A percentile compares a stretch with the other conserved stretches of the same genome.
phyloP scores from a whole-genome alignment of 352 stramenopile species.

The Pelagophyceae sp. region DNA sequence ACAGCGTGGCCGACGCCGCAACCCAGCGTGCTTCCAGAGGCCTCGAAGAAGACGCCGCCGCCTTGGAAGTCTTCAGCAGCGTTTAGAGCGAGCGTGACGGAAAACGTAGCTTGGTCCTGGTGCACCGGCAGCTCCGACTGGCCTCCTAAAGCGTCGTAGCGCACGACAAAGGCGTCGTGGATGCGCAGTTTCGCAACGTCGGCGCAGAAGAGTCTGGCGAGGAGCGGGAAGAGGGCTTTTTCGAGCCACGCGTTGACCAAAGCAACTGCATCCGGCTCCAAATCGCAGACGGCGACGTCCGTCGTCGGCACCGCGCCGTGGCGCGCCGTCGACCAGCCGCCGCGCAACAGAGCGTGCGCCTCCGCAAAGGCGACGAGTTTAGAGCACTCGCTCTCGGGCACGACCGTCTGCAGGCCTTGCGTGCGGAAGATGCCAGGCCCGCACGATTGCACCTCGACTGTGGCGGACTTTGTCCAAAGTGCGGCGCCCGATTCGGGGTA shows the following conservation, averaged over 20 bases:
- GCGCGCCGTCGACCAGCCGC: neutral
- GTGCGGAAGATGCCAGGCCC: neutral
- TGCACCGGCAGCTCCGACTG: slow-evolving; percentile 44
- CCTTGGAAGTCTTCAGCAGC: slow-evolving; percentile 26
- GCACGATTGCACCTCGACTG: neutral
- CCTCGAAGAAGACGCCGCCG: slow-evolving; percentile 36
- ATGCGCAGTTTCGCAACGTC: slow-evolving; percentile 19
- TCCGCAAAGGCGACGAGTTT: neutral
- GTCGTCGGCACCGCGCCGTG: slow-evolving; percentile 41
- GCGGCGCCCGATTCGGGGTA: neutral
- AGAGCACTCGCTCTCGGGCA: neutral
- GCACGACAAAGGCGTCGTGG: slow-evolving; percentile 58
- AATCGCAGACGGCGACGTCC: slow-evolving; percentile 35
- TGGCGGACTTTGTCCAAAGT: neutral
- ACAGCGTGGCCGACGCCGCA: slow-evolving; percentile 28
- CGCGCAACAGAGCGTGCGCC: neutral
- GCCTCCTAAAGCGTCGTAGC: slow-evolving; percentile 39
- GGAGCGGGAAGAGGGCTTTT: slow-evolving; percentile 30
- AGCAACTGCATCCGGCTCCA: slow-evolving; percentile 27
- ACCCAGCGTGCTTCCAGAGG: slow-evolving; percentile 27
- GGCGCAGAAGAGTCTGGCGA: neutral
- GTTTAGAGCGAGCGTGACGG: slow-evolving; percentile 34
- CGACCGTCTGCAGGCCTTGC: neutral
- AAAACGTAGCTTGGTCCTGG: slow-evolving; percentile 41
- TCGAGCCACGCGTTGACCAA: slow-evolving; percentile 32